These are phyloP conservation scores for Graphiopsis chlorocephala DNA, from an alignment of 2,329 filamentous ascomycete species.

Conservation along the genomic window DNA sequence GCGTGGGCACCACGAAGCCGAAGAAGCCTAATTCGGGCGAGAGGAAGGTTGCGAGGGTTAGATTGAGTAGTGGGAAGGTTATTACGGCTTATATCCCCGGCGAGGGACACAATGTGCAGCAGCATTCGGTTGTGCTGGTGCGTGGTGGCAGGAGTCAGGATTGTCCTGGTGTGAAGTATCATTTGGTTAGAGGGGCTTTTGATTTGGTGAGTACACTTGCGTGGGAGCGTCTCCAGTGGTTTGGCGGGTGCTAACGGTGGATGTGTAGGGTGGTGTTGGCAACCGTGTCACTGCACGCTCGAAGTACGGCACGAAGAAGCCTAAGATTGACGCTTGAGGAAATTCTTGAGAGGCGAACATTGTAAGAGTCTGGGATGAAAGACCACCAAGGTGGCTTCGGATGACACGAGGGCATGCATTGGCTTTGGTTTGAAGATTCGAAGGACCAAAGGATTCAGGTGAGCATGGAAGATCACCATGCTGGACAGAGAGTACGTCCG, in stretches of 20 bases:
- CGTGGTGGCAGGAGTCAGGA: constrained; percentile 89
- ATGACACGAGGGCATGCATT: neutral
- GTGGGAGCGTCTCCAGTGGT: neutral
- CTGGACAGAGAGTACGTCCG: neutral
- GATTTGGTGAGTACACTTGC: constrained; percentile 70
- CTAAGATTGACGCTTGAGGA: constrained; percentile 64
- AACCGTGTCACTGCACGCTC: constrained; percentile 81
- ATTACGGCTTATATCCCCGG: constrained; percentile 94
- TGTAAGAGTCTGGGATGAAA: neutral
- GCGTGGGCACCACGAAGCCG: constrained; percentile 88
- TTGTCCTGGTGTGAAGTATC: constrained; percentile 97
- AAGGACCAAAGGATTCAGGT: too few relatives aligned
- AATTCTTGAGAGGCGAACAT: too few relatives aligned
- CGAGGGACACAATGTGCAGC: constrained; percentile 96
- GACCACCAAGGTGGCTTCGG: neutral
- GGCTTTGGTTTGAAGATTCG: too few relatives aligned
- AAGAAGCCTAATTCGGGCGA: constrained; percentile 99
- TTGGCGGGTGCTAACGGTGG: neutral
- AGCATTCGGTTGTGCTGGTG: constrained; percentile 97
- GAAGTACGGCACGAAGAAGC: constrained; percentile 99
- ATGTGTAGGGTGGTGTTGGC: constrained; percentile 76
- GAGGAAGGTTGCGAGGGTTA: constrained; percentile 89
- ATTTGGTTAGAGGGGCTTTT: constrained; percentile 83
- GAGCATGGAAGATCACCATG: neutral
- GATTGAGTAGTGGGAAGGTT: constrained; percentile 80